A percentile compares a stretch with the other conserved stretches of the same genome.
Evolutionary conservation across 345 rosid species (phyloP).

Genomic region (Eutrema japonicum): DNA sequence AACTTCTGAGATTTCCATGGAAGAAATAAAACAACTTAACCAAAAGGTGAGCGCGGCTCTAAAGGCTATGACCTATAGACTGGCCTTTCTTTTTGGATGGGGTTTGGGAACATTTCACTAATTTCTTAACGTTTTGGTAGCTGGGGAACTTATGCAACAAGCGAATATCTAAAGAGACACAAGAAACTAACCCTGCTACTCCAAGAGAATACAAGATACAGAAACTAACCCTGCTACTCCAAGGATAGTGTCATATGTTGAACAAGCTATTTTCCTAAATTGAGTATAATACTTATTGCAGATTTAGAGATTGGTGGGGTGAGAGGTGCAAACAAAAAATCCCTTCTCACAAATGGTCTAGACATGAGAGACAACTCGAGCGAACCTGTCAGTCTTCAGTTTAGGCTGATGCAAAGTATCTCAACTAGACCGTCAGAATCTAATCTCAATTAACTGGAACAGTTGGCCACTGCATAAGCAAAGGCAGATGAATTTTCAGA

Average conservation of each 20-base stretch:
- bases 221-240: constrained; percentile 56
- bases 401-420: constrained; percentile 37
- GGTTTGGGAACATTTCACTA: constrained; percentile 19
- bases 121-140: constrained; percentile 34
- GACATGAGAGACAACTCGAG: constrained; percentile 56
- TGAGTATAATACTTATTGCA: constrained; percentile 39
- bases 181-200: constrained; percentile 60
- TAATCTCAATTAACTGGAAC: constrained; percentile 47
- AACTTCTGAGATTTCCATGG: constrained; percentile 36
- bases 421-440: constrained; percentile 3
- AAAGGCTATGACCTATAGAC: constrained; percentile 17
- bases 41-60: constrained; percentile 49
- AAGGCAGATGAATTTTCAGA: constrained; percentile 39
- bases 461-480: constrained; percentile 61
- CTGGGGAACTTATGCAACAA: constrained; percentile 46
- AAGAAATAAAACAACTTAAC: constrained; percentile 63
- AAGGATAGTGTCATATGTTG: constrained; percentile 26
- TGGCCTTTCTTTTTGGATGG: constrained; percentile 8
- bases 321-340: constrained; percentile 46
- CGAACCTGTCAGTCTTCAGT: constrained; percentile 65
- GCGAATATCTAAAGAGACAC: constrained; percentile 66
- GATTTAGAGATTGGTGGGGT: constrained; percentile 54
- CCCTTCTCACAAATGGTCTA: constrained; percentile 54
- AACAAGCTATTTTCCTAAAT: neutral
- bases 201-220: constrained; percentile 57